Evolutionary conservation across 768 basidiomycete genomes (phyloP).

Genomic region (Chlorophyllum brunneum): DNA sequence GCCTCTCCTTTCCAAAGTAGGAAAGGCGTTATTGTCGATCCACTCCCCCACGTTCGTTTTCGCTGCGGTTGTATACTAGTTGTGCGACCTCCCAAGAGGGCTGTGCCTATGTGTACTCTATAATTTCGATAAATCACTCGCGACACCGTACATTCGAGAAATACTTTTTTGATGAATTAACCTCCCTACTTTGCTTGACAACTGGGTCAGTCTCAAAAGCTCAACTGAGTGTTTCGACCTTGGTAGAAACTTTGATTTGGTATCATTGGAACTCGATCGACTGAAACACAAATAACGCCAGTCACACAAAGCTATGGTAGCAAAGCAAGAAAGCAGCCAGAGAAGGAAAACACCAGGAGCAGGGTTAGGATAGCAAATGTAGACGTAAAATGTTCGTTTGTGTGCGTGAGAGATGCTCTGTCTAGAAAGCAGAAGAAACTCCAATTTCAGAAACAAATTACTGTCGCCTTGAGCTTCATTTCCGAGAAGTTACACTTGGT

Average conservation of each 20-base stretch:
- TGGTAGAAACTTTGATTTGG: neutral
- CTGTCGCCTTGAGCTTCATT: neutral
- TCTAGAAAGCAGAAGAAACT: neutral
- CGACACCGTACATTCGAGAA: constrained; percentile 8
- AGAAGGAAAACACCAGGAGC: neutral
- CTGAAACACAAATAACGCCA: neutral
- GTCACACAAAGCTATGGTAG: constrained; percentile 1
- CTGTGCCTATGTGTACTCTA: constrained; percentile 10
- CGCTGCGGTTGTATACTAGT: neutral
- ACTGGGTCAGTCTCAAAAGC: neutral
- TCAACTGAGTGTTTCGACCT: neutral
- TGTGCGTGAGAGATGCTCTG: neutral
- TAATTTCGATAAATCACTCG: neutral
- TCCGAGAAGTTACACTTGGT: constrained; percentile 2
- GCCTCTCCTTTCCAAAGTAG: constrained; percentile 8
- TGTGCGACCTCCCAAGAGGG: constrained; percentile 10
- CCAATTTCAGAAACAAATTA: neutral
- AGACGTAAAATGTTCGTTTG: neutral
- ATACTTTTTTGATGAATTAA: neutral
- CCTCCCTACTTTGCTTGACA: neutral
- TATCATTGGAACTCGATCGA: neutral
- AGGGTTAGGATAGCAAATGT: neutral
- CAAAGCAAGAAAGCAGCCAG: constrained; percentile 1
- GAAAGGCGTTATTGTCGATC: neutral
- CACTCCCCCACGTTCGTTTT: neutral